Evolutionary conservation across 1,139 yeast species (phyloP).

Genomic region (Geotrichum klebahnii): DNA sequence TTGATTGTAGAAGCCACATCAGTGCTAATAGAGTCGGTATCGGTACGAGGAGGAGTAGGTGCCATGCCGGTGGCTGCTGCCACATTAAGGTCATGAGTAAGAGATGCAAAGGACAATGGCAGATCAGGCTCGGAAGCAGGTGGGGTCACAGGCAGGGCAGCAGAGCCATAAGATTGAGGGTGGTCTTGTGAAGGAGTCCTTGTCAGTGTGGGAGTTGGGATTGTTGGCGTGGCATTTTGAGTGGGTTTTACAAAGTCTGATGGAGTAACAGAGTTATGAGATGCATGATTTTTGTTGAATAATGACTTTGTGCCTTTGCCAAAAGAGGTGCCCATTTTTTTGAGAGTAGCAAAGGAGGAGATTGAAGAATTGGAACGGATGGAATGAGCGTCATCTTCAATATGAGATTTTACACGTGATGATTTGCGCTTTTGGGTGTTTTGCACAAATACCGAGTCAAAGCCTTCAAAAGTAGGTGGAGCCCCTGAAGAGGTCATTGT

Average conservation of each 20-base stretch:
- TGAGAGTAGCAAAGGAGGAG: constrained; percentile 33
- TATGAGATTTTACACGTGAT: constrained; percentile 9
- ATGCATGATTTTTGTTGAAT: constrained; percentile 2
- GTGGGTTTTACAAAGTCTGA: not conserved
- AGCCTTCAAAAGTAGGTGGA: constrained; percentile 20
- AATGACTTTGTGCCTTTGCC: constrained; percentile 15
- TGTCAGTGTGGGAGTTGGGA: not conserved
- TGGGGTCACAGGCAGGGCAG: constrained; percentile 28
- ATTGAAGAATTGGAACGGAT: constrained; percentile 31
- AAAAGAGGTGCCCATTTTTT: constrained; percentile 25
- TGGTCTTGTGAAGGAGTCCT: no score
- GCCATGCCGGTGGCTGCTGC: not conserved
- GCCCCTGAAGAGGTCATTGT: not conserved
- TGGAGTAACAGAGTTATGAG: not conserved
- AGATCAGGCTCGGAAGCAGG: constrained; percentile 29
- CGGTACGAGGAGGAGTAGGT: constrained; percentile 2
- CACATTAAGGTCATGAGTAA: not conserved
- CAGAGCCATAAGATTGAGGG: not conserved
- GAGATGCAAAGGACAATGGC: not conserved
- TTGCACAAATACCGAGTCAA: constrained; percentile 16
- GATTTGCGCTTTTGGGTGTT: not conserved
- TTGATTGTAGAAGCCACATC: constrained; percentile 17
- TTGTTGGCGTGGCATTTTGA: not conserved
- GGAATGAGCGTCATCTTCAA: constrained; percentile 28
- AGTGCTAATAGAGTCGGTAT: constrained; percentile 9